Evolutionary conservation across 2,329 filamentous ascomycete genomes (phyloP).

Genomic region (Colletotrichum tropicicola): DNA sequence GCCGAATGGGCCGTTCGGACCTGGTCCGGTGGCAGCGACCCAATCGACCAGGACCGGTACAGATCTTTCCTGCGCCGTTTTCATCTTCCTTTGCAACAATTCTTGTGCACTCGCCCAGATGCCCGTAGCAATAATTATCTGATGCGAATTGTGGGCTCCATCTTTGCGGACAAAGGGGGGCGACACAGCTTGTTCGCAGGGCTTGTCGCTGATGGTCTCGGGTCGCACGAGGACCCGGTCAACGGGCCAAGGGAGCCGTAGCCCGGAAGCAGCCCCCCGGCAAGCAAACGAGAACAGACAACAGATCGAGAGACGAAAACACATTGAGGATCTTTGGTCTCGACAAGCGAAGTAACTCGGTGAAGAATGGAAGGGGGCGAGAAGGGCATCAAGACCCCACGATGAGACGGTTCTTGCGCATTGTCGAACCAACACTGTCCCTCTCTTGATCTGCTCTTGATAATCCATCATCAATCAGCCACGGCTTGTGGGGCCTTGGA

Average conservation of each 20-base stretch:
- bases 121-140: neutral
- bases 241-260: constrained; percentile 21
- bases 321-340: neutral
- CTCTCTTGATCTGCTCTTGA: neutral
- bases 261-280: constrained; percentile 5
- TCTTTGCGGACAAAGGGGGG: neutral
- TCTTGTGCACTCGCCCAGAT: neutral
- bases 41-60: neutral
- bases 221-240: constrained; percentile 16
- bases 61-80: neutral
- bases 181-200: neutral
- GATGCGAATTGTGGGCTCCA: constrained; percentile 4
- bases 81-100: neutral
- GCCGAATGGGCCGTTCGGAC: neutral
- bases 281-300: neutral
- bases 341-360: constrained; percentile 1
- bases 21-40: neutral
- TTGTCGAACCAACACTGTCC: constrained; percentile 4
- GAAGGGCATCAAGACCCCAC: neutral
- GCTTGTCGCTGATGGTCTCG: constrained; percentile 19
- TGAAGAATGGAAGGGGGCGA: neutral
- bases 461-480: neutral
- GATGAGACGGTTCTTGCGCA: constrained; percentile 4
- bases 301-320: neutral
- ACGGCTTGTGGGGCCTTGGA: neutral